Base-by-base conservation (phyloP, 192 early-diverging fungal species). In the Coemansia sp. region DNA sequence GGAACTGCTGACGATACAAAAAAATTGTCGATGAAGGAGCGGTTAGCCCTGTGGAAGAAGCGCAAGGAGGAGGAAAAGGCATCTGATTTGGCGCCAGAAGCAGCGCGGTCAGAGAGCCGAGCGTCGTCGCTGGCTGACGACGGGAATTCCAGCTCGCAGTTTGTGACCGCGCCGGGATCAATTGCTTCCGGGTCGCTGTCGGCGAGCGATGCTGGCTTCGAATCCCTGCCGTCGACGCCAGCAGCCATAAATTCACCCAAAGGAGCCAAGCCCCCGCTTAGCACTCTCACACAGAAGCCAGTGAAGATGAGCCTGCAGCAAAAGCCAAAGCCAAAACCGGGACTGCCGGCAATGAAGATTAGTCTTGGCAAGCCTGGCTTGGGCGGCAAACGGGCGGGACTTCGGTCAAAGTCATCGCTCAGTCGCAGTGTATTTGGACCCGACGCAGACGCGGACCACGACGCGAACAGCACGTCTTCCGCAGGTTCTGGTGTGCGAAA, bases 11-110 rank as follows among this genome's bases (percentile, higher is more conserved):
- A 74, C 8, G 88, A 88, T 54, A 87, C 89, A 30, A 88, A 85
- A 53, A 67, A 83, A 32, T 78, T 89, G 32, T 85, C 91, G 64
- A 65, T 93, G 46, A 85, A 85, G 55, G 93, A 95, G 79, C 75
- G 90, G 29, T 62, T 95, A 12, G 87, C 90, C 47, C 84, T 89
- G 72, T 97, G 92, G 92, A 70, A 86, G 48, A 85, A 83, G 61
- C 85, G 91, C 63, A 82, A 83, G 54, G 85, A 84, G 54, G 85
- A 84, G 54, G 62, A 69, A 55, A 56, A 52, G 21, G 64, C 58
- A 43, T 16, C 56, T 10, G 30, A 52, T 2, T 35, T 23, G 11
- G 30, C 10, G 31, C 19, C 29, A 22, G 18, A 27, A 25, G 28
- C 49, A 11, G 28, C 51, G 31, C 48, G 45, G 46, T 51, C 21